Conservation (phyloP, 805 yeast species). For the Candida maltosa region DNA sequence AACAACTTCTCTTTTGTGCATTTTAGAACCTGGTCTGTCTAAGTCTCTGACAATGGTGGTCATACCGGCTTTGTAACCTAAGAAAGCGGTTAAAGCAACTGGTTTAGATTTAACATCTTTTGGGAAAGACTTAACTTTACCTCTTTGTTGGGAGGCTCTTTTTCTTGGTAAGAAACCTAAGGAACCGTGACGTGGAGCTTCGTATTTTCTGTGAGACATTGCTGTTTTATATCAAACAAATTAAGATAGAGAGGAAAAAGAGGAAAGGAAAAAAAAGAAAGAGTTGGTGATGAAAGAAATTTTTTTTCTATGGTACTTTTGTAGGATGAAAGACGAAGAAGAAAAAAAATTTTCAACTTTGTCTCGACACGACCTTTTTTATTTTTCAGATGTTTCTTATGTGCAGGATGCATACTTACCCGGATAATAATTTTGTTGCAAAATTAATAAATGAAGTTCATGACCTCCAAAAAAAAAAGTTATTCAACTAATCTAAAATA, state of each 20-base stretch:
- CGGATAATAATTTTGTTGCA: too few species aligned
- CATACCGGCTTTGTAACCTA: constrained; percentile 99
- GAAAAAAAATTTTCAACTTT: not conserved
- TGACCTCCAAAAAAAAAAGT: too few species aligned
- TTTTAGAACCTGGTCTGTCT: constrained; percentile 99
- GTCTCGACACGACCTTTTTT: constrained; percentile 1
- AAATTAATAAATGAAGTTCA: too few species aligned
- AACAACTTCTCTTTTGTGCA: constrained; percentile 99
- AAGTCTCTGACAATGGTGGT: constrained; percentile 99
- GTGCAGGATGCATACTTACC: too few species aligned
- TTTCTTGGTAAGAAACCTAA: constrained; percentile 99
- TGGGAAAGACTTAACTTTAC: constrained; percentile 99
- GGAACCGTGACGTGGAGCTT: constrained; percentile 99
- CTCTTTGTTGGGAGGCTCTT: constrained; percentile 98
- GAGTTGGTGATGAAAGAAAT: not conserved
- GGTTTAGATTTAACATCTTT: constrained; percentile 97
- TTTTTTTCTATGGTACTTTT: not conserved
- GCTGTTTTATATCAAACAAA: constrained; percentile 12
- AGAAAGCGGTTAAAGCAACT: constrained; percentile 98
- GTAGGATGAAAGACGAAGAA: not conserved
- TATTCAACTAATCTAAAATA: too few species aligned
- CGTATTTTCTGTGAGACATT: constrained; percentile 99
- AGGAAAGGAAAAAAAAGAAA: not conserved
- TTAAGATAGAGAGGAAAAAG: not conserved
- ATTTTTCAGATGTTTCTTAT: not conserved